Evolutionary conservation across 2,329 filamentous ascomycete genomes (phyloP), one percentile per base, ranked within the genome.

Genomic region (Cladophialophora bantiana): DNA sequence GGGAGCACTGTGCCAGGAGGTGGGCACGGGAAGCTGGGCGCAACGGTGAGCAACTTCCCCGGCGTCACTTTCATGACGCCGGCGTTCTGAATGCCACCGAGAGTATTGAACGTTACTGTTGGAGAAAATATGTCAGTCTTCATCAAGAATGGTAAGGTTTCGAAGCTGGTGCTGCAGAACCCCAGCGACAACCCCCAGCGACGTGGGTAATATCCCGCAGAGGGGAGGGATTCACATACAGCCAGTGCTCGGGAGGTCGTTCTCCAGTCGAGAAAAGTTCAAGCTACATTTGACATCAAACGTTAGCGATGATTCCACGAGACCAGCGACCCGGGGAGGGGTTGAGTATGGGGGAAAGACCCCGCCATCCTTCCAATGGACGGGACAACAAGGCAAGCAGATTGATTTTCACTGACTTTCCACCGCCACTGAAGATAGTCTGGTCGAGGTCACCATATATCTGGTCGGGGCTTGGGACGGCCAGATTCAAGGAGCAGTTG

Each of bases 401-500:
- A 45, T 36, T 6, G 20, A 18, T n/a, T 7, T 20, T 18, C 13
- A 53, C 58, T 15, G 53, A 60, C 58, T 53, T 60, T 26, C 58
- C 58, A 20, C 45, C 18, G 31, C 58, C 58, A 32, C 58, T 60
- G 58, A 60, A 60, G 7, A 42, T 15, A 7, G n/a, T 32, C 32
- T 52, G 42, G 12, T 18, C 26, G 9, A 53, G 32, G 31, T 60
- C 45, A 20, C 58, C 58, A 31, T 38, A 52, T 45, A 60, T 42
- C 45, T 60, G 58, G 4, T 60, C 26, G 10, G 45, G 32, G 45
- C 40, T 53, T 4, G 58, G 58, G 15, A 60, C 45, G 32, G 45
- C 42, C 18, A 60, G 31, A 18, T 60, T 60, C 42, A 60, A 31
- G 18, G 58, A 60, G 58, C 58, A 60, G 42, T 36, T 60, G 42